Evolutionary conservation across 768 basidiomycete genomes (phyloP).

Genomic region (Naganishia kalamii): DNA sequence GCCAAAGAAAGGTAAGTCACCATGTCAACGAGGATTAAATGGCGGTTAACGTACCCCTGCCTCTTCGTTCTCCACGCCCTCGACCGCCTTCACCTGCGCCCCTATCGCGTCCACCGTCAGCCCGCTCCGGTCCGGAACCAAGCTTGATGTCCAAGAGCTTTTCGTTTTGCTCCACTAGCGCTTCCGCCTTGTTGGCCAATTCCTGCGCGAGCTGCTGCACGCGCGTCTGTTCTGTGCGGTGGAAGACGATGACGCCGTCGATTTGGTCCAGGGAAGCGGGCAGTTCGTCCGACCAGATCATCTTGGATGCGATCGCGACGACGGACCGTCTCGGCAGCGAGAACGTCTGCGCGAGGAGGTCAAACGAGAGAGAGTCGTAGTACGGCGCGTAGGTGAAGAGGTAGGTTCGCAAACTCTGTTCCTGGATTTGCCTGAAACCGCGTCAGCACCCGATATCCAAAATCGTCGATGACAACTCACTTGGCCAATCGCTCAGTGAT

Average conservation of each 20-base stretch:
- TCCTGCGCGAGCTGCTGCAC: conserved; percentile 83
- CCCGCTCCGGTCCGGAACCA: conserved; percentile 67
- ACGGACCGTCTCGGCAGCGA: conserved; percentile 71
- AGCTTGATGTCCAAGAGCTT: conserved; percentile 79
- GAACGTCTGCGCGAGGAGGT: conserved; percentile 80
- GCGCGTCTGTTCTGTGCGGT: conserved; percentile 79
- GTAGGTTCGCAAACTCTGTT: conserved; percentile 92
- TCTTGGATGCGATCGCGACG: conserved; percentile 87
- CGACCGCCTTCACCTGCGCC: conserved; percentile 62
- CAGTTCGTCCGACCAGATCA: conserved; percentile 98
- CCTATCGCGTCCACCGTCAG: conserved; percentile 55
- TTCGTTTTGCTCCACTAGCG: conserved; percentile 86
- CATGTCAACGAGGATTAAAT: too few relatives aligned
- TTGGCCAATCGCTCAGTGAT: conserved; percentile 94
- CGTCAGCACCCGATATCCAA: background rate
- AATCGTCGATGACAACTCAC: conserved; percentile 52
- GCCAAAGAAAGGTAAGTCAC: background rate
- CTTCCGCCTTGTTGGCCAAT: conserved; percentile 77
- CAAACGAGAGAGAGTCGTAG: conserved; percentile 83
- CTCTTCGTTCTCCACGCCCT: conserved; percentile 61
- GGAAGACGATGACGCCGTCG: conserved; percentile 83
- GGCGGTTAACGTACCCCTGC: conserved; percentile 27
- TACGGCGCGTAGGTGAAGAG: conserved; percentile 95
- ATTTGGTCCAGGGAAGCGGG: conserved; percentile 84
- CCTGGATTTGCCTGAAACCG: conserved; percentile 77